These are phyloP conservation scores for Eucommia ulmoides DNA, from an alignment of 257 asterid species.

Conservation along the genomic window DNA sequence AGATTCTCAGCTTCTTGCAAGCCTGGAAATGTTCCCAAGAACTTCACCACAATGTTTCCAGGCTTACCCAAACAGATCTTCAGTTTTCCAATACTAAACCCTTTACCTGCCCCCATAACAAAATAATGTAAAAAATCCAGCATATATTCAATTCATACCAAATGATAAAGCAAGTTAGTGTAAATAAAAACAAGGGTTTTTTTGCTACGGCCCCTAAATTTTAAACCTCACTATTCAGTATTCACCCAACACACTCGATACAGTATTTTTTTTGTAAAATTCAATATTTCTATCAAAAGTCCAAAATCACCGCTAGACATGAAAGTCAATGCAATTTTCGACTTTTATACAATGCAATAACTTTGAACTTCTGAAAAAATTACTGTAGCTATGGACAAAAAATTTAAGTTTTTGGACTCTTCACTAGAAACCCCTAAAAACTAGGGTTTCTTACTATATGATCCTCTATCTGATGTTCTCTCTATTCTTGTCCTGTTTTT, in stretches of 20 bases:
- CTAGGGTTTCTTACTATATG: too few relatives aligned
- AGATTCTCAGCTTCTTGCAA: conserved; percentile 25
- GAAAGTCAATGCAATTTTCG: too few relatives aligned
- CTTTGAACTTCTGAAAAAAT: too few relatives aligned
- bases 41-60: conserved; percentile 23
- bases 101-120: conserved; percentile 17
- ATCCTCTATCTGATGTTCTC: too few relatives aligned
- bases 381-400: too few relatives aligned
- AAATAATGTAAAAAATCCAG: background rate
- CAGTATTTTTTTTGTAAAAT: background rate
- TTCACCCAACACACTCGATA: background rate
- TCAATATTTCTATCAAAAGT: too few relatives aligned
- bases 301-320: too few relatives aligned
- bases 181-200: background rate
- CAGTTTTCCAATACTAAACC: conserved; percentile 16
- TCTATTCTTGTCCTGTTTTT: too few relatives aligned
- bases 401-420: too few relatives aligned
- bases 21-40: conserved; percentile 20
- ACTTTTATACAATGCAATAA: too few relatives aligned
- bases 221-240: background rate
- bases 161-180: background rate
- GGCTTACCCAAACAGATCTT: conserved; percentile 20
- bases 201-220: too few relatives aligned
- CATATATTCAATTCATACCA: background rate
- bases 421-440: too few relatives aligned